Evolutionary conservation across 78 protist species (phyloP), one percentile per base, ranked within the genome.

Genomic region (Dictyostelium capitatum): DNA sequence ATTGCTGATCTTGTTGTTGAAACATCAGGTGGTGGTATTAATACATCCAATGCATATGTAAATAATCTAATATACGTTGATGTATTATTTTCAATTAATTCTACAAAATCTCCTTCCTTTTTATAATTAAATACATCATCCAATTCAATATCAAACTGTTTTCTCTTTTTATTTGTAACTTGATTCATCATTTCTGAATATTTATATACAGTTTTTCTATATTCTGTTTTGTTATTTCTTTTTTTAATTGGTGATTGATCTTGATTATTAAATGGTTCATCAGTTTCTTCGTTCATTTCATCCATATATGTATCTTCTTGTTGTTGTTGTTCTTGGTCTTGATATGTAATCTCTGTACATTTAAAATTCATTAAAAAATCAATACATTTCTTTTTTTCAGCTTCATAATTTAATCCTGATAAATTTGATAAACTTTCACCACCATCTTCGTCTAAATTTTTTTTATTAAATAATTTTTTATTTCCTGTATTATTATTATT

Each of bases 1-100:
- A 32, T 67, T 2, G 47, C 48, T 4, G 75, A 32, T 67, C 48
- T 17, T 32, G 9, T 12, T 1, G 8, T 32, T 5, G 48, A 32
- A 28, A 69, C 14, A 32, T 69, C 72, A 41, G 48, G 65, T 15
- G 53, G 78, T 43, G 74, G 56, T 7, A 93, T 67, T 15, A 93
- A 30, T 30, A 62, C 80, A 20, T 93, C 96, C 51, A 93, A 23
- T 83, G 92, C 96, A 20, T 59, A 19, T 1, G 94, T 82, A 32
- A 93, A 93, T 41, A 93, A 32, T 46, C 92, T 56, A 28, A 73
- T 48, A 30, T 80, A 93, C 0, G 89, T 85, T 30, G 56, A 15
- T 23, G 96, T 78, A 72, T 84, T 20, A 0, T 47, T 79, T 53
- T 93, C 92, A 2, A 81, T 75, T 20, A 54, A 54, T 30, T 32